Percentiles rank a stretch among this genome's conserved stretches.
phyloP scores from a whole-genome alignment of 805 yeast species.

The Metschnikowia similis region DNA sequence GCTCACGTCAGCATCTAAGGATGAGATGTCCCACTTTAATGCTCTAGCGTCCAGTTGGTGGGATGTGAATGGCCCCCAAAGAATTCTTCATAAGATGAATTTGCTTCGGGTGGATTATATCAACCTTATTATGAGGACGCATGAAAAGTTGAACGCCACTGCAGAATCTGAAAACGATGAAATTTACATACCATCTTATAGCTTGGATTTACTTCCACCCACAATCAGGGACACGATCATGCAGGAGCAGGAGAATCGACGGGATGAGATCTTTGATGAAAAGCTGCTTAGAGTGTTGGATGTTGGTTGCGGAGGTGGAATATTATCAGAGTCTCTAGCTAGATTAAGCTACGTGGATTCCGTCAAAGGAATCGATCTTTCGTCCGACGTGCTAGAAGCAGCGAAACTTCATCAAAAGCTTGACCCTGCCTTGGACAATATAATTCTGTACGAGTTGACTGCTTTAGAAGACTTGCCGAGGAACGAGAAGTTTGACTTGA shows the following conservation, averaged over 20 bases:
- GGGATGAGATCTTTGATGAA: slow-evolving; percentile 32
- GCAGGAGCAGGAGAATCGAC: slow-evolving; percentile 46
- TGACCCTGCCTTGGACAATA: slow-evolving; percentile 60
- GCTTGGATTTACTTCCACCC: slow-evolving; percentile 59
- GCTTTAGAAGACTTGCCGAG: slow-evolving; percentile 57
- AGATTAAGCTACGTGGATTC: slow-evolving; percentile 57
- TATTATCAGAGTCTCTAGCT: slow-evolving; percentile 81
- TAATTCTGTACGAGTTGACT: slow-evolving; percentile 55
- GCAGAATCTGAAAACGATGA: slow-evolving; percentile 34
- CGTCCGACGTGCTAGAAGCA: slow-evolving; percentile 74
- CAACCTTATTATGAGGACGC: slow-evolving; percentile 49
- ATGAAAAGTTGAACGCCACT: slow-evolving; percentile 38
- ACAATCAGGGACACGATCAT: slow-evolving; percentile 46
- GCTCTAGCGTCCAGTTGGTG: slow-evolving; percentile 96
- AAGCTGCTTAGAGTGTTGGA: slow-evolving; percentile 61
- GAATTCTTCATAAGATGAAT: slow-evolving; percentile 94
- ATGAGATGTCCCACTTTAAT: slow-evolving; percentile 79
- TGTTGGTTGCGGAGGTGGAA: slow-evolving; percentile 99
- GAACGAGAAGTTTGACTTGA: slow-evolving; percentile 58
- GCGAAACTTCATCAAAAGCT: slow-evolving; percentile 63
- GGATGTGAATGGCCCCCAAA: slow-evolving; percentile 90
- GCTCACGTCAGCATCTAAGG: slow-evolving; percentile 43
- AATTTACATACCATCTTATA: slow-evolving; percentile 76
- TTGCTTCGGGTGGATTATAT: slow-evolving; percentile 84
- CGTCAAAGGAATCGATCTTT: slow-evolving; percentile 83